Percentiles rank a stretch among this genome's conserved stretches.
Evolutionary conservation across 345 rosid genomes (phyloP).

Genomic region (Anastatica hierochuntica): DNA sequence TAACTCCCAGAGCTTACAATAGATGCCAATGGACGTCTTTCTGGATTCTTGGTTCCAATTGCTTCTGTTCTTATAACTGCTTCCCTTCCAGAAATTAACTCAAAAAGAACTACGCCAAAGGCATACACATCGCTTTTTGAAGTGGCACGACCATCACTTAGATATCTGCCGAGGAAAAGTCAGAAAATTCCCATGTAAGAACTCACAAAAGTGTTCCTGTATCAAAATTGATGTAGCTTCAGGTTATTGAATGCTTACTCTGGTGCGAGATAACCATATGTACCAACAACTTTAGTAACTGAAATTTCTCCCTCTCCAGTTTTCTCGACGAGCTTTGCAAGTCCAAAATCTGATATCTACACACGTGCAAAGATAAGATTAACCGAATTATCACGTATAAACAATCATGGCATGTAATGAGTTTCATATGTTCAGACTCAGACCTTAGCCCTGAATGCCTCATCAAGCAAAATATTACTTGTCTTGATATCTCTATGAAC

Average conservation of each 20-base stretch:
- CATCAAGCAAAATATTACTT: slow-evolving; percentile 82
- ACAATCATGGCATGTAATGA: slow-evolving; percentile 5
- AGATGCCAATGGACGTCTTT: slow-evolving; percentile 79
- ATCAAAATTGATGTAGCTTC: neutral
- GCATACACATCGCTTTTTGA: slow-evolving; percentile 91
- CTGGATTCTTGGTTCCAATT: slow-evolving; percentile 45
- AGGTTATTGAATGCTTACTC: slow-evolving; percentile 46
- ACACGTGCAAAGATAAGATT: neutral
- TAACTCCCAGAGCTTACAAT: slow-evolving; percentile 42
- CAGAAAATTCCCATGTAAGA: neutral
- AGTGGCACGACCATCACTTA: slow-evolving; percentile 82
- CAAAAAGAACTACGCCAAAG: slow-evolving; percentile 91
- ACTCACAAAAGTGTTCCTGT: neutral
- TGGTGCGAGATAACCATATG: slow-evolving; percentile 92
- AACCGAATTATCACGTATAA: neutral
- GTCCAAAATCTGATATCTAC: slow-evolving; percentile 94
- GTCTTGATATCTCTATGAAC: slow-evolving; percentile 97
- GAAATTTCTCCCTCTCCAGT: slow-evolving; percentile 72
- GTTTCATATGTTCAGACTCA: neutral
- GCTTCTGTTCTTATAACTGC: slow-evolving; percentile 71
- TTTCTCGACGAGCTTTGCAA: slow-evolving; percentile 79
- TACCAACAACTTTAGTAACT: slow-evolving; percentile 90
- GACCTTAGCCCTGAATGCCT: slow-evolving; percentile 86
- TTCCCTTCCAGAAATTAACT: slow-evolving; percentile 78
- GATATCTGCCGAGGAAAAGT: slow-evolving; percentile 40